A percentile compares a stretch with the other conserved stretches of the same genome.
These are phyloP conservation scores for Croton laevigatus DNA, from an alignment of 441 rosid species.

Conservation along the genomic window DNA sequence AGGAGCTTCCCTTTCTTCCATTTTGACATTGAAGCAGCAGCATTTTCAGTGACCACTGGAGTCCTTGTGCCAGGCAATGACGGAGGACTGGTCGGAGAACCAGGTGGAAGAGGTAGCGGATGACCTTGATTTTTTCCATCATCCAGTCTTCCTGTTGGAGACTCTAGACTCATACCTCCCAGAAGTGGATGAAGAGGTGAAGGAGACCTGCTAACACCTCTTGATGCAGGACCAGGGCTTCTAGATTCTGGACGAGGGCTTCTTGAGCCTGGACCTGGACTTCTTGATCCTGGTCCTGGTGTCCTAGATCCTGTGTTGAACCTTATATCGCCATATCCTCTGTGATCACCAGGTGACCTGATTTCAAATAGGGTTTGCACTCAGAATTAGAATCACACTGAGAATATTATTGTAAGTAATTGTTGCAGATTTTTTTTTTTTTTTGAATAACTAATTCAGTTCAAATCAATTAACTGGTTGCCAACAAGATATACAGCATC, in stretches of 20 bases:
- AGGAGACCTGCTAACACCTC: slow-evolving; percentile 64
- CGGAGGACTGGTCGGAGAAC: slow-evolving; percentile 82
- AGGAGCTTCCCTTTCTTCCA: slow-evolving; percentile 92
- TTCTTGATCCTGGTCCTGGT: slow-evolving; percentile 27
- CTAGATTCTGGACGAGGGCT: slow-evolving; percentile 37
- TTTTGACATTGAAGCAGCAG: slow-evolving; percentile 42
- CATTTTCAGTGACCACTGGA: slow-evolving; percentile 35
- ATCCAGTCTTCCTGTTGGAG: slow-evolving; percentile 58
- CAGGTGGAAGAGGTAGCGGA: slow-evolving; percentile 87
- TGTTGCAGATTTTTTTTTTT: too few species aligned
- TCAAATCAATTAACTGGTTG: not conserved
- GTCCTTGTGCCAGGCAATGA: slow-evolving; percentile 45
- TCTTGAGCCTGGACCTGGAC: slow-evolving; percentile 30
- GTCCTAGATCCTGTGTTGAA: slow-evolving; percentile 31
- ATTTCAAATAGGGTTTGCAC: slow-evolving; percentile 21
- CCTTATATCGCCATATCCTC: slow-evolving; percentile 49
- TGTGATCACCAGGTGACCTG: slow-evolving; percentile 36
- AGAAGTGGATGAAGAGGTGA: slow-evolving; percentile 69
- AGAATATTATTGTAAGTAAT: slow-evolving; percentile 2
- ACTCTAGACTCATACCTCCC: slow-evolving; percentile 51
- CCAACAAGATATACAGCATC: not conserved
- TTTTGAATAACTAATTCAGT: not conserved
- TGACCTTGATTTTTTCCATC: slow-evolving; percentile 66
- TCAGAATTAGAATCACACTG: not conserved
- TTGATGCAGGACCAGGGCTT: slow-evolving; percentile 59